These are phyloP conservation scores for Cryptosporidium sp. DNA, from an alignment of 169 alveolate species.

Conservation along the genomic window DNA sequence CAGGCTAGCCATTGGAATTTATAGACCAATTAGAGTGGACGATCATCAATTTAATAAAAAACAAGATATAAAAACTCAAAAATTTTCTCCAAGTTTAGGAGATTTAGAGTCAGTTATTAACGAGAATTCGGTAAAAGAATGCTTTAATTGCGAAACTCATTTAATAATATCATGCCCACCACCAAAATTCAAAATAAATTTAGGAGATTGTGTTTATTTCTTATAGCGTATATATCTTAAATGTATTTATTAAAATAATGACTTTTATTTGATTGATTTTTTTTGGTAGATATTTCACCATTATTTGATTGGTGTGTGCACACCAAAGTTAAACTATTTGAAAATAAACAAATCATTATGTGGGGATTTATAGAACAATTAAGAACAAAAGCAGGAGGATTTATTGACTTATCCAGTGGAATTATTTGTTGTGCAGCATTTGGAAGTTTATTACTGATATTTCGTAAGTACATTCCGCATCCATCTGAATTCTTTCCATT, in stretches of 20 bases:
- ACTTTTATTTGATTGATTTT: no score
- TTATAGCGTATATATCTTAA: neutral
- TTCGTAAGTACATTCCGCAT: constrained; percentile 59
- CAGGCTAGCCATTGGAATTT: constrained; percentile 25
- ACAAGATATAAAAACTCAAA: neutral
- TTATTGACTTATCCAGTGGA: constrained; percentile 34
- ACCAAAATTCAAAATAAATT: constrained; percentile 12
- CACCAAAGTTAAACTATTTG: constrained; percentile 7
- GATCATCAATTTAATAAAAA: neutral
- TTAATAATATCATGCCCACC: constrained; percentile 51
- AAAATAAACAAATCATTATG: neutral
- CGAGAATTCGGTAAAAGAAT: constrained; percentile 6
- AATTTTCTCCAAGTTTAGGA: neutral
- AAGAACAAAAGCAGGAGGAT: constrained; percentile 32
- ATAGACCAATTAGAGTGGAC: constrained; percentile 13
- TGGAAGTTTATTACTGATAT: constrained; percentile 35
- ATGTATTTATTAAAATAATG: neutral
- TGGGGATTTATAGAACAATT: constrained; percentile 52
- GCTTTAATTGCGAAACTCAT: constrained; percentile 27
- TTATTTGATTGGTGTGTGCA: constrained; percentile 44
- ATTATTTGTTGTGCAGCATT: constrained; percentile 67
- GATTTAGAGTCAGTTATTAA: neutral
- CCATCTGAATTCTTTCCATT: constrained; percentile 68
- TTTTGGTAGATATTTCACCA: constrained; percentile 4
- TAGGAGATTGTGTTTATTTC: constrained; percentile 37